Conservation (phyloP, 495 filamentous ascomycete genomes). For the Darksidea phi region DNA sequence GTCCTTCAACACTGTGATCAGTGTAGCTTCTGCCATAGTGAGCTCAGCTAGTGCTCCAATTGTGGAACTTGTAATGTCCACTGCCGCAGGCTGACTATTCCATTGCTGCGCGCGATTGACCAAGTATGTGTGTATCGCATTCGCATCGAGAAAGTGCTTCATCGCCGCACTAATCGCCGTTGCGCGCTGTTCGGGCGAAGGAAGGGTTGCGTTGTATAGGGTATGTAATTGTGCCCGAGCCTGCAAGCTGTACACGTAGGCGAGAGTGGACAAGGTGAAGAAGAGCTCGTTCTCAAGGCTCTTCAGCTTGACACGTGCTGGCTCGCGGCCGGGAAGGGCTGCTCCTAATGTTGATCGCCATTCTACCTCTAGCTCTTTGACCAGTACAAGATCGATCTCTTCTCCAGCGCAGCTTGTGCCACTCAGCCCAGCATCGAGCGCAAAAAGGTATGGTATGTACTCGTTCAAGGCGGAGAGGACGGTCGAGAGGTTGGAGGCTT, state of each 20-base stretch:
- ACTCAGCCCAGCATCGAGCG: conserved; percentile 67
- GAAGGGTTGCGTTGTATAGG: conserved; percentile 59
- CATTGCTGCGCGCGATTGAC: conserved; percentile 47
- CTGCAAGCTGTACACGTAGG: conserved; percentile 66
- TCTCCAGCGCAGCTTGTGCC: conserved; percentile 52
- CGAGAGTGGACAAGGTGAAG: conserved; percentile 74
- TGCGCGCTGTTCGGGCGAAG: conserved; percentile 63
- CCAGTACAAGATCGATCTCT: conserved; percentile 63
- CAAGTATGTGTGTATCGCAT: conserved; percentile 73
- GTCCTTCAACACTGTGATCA: conserved; percentile 86
- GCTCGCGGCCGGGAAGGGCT: conserved; percentile 56
- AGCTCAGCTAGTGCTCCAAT: conserved; percentile 71
- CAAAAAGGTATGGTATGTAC: conserved; percentile 78
- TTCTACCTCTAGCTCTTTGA: conserved; percentile 60
- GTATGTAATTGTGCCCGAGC: conserved; percentile 60
- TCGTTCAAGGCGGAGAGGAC: conserved; percentile 65
- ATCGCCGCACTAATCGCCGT: conserved; percentile 72
- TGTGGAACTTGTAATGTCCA: conserved; percentile 63
- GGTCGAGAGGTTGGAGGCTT: conserved; percentile 62
- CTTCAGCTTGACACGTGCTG: conserved; percentile 61
- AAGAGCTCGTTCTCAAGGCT: conserved; percentile 81
- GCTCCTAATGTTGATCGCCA: conserved; percentile 80
- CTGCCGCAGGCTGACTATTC: conserved; percentile 36
- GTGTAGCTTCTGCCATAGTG: conserved; percentile 81
- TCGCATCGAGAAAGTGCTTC: conserved; percentile 71